Evolutionary conservation across 768 basidiomycete genomes (phyloP).

Genomic region (Boletus rubropictus): DNA sequence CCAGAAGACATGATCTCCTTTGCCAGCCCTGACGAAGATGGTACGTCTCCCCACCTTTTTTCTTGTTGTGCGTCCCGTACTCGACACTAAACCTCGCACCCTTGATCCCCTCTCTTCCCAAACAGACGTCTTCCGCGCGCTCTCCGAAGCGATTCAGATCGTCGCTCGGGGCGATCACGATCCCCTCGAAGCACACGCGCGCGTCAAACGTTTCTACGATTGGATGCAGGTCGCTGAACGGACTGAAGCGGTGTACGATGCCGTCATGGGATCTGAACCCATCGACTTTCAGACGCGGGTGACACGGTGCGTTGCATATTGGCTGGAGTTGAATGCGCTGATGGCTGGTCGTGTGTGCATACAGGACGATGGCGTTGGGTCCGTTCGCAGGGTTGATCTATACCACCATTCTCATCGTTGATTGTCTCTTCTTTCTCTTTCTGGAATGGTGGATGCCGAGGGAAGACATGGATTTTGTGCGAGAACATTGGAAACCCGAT

Average conservation of each 20-base stretch:
- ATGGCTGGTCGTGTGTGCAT: background rate
- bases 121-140: conserved; percentile 77
- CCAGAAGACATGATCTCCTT: conserved; percentile 95
- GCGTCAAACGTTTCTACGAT: conserved; percentile 77
- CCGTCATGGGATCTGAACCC: conserved; percentile 54
- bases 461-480: conserved; percentile 70
- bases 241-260: conserved; percentile 78
- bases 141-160: conserved; percentile 72
- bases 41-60: conserved; percentile 37
- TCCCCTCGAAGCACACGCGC: conserved; percentile 67
- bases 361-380: conserved; percentile 72
- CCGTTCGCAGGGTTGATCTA: conserved; percentile 83
- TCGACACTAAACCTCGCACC: background rate
- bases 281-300: conserved; percentile 78
- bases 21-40: conserved; percentile 89
- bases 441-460: conserved; percentile 83
- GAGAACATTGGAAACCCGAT: conserved; percentile 51
- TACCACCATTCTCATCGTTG: conserved; percentile 80
- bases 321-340: no score
- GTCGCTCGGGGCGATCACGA: conserved; percentile 66
- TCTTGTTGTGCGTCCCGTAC: background rate
- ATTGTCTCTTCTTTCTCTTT: conserved; percentile 80
- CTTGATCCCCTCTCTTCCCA: no score
- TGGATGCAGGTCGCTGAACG: conserved; percentile 77
- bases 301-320: conserved; percentile 45